These are phyloP conservation scores for Tribonema minus DNA, from an alignment of 108 stramenopile species.

Conservation along the genomic window DNA sequence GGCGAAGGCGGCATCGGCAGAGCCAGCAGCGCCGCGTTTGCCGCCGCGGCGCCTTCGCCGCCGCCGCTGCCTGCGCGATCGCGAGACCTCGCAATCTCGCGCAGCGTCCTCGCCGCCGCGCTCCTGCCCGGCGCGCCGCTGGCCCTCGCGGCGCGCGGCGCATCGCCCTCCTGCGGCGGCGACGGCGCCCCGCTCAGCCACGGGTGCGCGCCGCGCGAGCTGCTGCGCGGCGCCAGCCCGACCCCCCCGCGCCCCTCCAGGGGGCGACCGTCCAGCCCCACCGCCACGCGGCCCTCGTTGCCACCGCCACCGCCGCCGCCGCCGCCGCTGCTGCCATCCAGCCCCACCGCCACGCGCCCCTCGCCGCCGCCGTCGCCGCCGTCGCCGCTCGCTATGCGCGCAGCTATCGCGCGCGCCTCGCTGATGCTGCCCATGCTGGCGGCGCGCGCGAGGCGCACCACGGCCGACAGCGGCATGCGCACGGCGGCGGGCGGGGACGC, in stretches of 20 bases:
- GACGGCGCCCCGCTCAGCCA: too few species aligned
- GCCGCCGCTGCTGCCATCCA: not conserved
- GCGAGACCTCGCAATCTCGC: too few species aligned
- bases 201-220: too few species aligned
- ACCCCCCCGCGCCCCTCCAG: conserved; percentile 10
- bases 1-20: too few species aligned
- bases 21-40: too few species aligned
- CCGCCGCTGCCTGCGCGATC: too few species aligned
- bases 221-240: too few species aligned
- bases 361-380: not conserved
- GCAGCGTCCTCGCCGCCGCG: too few species aligned
- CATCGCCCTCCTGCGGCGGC: conserved; percentile 12
- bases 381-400: too few species aligned
- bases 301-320: not conserved
- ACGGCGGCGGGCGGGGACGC: not conserved
- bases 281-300: not conserved
- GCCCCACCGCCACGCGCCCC: not conserved
- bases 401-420: not conserved
- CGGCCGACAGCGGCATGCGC: not conserved
- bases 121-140: too few species aligned
- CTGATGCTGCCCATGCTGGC: not conserved
- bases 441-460: not conserved
- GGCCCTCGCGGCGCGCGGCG: not conserved
- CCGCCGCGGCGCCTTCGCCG: too few species aligned
- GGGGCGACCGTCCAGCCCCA: not conserved